These are phyloP conservation scores for Dactylellina drechsleri DNA, from an alignment of 2,329 filamentous ascomycete genomes.

Conservation along the genomic window DNA sequence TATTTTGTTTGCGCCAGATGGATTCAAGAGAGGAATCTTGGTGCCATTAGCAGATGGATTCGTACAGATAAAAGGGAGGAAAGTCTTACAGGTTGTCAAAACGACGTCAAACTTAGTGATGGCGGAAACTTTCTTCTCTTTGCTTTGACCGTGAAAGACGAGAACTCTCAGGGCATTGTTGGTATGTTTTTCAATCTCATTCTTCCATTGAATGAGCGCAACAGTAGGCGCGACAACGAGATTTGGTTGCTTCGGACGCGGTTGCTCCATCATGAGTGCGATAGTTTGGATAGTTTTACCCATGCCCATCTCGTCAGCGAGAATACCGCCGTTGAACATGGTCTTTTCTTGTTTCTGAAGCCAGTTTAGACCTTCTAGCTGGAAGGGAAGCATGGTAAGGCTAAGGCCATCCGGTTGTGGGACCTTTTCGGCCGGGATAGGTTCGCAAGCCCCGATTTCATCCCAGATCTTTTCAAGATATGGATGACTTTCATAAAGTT, in stretches of 20 bases:
- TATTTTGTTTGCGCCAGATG: conserved; percentile 89
- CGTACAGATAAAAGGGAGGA: background rate
- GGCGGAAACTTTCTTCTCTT: conserved; percentile 77
- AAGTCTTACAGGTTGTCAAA: conserved; percentile 90
- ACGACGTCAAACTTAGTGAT: conserved; percentile 89
- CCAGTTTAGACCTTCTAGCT: conserved; percentile 92
- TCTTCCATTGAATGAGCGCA: conserved; percentile 93
- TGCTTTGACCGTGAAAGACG: conserved; percentile 87
- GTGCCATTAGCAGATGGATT: background rate
- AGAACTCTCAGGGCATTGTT: conserved; percentile 89
- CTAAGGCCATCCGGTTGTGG: conserved; percentile 80
- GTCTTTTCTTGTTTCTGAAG: conserved; percentile 90
- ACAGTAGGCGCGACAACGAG: conserved; percentile 92
- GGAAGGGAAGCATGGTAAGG: conserved; percentile 88
- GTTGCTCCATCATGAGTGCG: conserved; percentile 94
- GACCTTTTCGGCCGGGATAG: conserved; percentile 72
- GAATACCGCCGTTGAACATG: conserved; percentile 84
- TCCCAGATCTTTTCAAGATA: conserved; percentile 85
- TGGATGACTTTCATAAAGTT: conserved; percentile 80
- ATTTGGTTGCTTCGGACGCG: conserved; percentile 72
- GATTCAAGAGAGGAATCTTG: conserved; percentile 78
- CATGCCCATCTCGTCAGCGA: conserved; percentile 98
- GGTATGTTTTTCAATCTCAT: conserved; percentile 82
- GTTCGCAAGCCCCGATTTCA: conserved; percentile 74
- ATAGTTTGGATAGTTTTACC: conserved; percentile 99